Percentiles rank a stretch among this genome's conserved stretches.
Evolutionary conservation across 2,329 filamentous ascomycete genomes (phyloP).

Genomic region (Fusarium sp.): DNA sequence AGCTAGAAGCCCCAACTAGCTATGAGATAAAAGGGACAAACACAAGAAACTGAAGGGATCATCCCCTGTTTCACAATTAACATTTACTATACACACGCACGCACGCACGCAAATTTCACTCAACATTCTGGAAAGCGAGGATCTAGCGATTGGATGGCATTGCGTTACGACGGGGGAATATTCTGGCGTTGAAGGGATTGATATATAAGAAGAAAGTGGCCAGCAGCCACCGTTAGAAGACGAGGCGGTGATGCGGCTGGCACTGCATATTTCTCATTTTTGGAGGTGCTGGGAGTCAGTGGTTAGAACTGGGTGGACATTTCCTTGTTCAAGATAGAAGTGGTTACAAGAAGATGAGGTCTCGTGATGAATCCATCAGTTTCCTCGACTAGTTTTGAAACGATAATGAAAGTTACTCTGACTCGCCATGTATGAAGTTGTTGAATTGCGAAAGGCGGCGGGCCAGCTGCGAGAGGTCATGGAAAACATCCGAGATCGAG

Average conservation of each 20-base stretch:
- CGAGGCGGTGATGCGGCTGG: constrained; percentile 4
- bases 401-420: background rate
- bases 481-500: background rate
- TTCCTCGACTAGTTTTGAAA: background rate
- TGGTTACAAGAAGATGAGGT: constrained; percentile 17
- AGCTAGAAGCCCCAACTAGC: constrained; percentile 42
- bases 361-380: constrained; percentile 16
- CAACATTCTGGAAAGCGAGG: constrained; percentile 40
- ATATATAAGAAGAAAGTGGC: constrained; percentile 30
- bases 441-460: background rate
- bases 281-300: constrained; percentile 33
- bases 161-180: constrained; percentile 32
- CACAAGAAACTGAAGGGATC: background rate
- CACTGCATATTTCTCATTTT: constrained; percentile 28
- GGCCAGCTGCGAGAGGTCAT: background rate
- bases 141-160: constrained; percentile 42
- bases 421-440: background rate
- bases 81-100: constrained; percentile 26
- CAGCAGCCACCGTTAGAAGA: constrained; percentile 1
- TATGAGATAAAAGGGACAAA: background rate
- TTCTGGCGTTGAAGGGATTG: constrained; percentile 39
- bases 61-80: constrained; percentile 3
- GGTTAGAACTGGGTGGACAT: constrained; percentile 40
- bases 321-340: constrained; percentile 37
- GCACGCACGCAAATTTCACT: constrained; percentile 25